These are phyloP conservation scores for Scleroderma bovista DNA, from an alignment of 768 basidiomycete genomes.

Conservation along the genomic window DNA sequence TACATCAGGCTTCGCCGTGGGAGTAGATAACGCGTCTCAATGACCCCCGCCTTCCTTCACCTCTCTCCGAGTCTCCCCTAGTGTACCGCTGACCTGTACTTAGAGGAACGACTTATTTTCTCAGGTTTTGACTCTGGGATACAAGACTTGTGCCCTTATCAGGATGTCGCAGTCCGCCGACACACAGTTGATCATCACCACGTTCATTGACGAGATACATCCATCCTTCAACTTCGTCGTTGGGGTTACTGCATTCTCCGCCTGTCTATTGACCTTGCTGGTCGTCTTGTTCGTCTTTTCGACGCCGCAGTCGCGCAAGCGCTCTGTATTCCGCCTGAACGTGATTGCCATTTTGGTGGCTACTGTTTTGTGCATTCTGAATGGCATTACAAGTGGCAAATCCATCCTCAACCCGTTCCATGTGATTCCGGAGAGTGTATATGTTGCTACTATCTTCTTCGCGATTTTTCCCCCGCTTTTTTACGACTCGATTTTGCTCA, in stretches of 20 bases:
- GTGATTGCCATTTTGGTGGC: conserved; percentile 17
- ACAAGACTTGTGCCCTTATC: not conserved
- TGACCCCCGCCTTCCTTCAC: too few species aligned
- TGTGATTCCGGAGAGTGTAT: conserved; percentile 9
- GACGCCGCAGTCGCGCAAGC: conserved; percentile 18
- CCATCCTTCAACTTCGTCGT: conserved; percentile 18
- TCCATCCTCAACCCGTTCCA: conserved; percentile 13
- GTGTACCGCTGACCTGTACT: too few species aligned
- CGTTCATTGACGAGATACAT: conserved; percentile 15
- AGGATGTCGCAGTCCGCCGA: not conserved
- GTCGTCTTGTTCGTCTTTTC: conserved; percentile 30
- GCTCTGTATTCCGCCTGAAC: conserved; percentile 31
- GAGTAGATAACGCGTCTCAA: too few species aligned
- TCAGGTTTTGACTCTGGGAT: conserved; percentile 41
- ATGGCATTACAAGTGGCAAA: conserved; percentile 3
- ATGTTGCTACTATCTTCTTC: conserved; percentile 19
- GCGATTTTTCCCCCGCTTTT: conserved; percentile 28
- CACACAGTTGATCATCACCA: conserved; percentile 5
- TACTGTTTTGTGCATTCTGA: conserved; percentile 24
- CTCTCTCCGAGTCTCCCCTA: too few species aligned
- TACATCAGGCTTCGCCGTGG: too few species aligned
- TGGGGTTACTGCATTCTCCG: conserved; percentile 23
- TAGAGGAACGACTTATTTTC: too few species aligned
- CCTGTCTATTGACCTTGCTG: conserved; percentile 30
- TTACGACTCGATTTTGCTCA: conserved; percentile 33